Evolutionary conservation across 2,329 filamentous ascomycete genomes (phyloP).

Genomic region (Microsporum ferrugineum): DNA sequence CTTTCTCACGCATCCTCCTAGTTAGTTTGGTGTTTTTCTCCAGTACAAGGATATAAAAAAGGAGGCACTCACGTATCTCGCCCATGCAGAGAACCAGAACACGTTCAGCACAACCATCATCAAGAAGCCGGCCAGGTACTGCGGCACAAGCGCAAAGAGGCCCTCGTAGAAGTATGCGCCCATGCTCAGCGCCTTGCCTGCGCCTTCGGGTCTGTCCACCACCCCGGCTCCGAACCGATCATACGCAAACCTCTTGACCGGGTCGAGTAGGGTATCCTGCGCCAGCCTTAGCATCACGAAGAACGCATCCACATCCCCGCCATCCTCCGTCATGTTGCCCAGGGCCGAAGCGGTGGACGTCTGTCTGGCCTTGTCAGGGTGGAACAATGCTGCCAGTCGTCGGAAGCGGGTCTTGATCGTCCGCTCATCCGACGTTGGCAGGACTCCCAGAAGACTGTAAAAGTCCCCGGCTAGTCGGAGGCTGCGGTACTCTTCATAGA

Average conservation of each 20-base stretch:
- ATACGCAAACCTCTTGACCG: constrained; percentile 71
- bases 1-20: constrained; percentile 17
- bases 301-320: constrained; percentile 36
- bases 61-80: constrained; percentile 34
- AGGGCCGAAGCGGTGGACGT: constrained; percentile 19
- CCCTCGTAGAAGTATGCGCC: constrained; percentile 63
- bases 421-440: constrained; percentile 56
- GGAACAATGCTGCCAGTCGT: constrained; percentile 54
- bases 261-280: constrained; percentile 68
- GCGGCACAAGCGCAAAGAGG: constrained; percentile 35
- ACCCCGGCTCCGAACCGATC: constrained; percentile 74
- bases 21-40: constrained; percentile 1
- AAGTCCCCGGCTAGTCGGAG: constrained; percentile 61
- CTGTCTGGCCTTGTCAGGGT: constrained; percentile 68
- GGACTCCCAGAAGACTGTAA: constrained; percentile 65
- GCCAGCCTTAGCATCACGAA: constrained; percentile 78
- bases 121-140: constrained; percentile 30
- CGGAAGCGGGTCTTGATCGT: constrained; percentile 78
- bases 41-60: background rate
- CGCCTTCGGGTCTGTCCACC: constrained; percentile 34
- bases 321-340: constrained; percentile 6
- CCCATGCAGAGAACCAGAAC: constrained; percentile 33
- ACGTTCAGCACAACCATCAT: constrained; percentile 30
- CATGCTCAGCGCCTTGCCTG: constrained; percentile 46
- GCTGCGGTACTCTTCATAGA: constrained; percentile 82